Evolutionary conservation across 139 green algal species (phyloP).

Genomic region (Chlorella sp.): DNA sequence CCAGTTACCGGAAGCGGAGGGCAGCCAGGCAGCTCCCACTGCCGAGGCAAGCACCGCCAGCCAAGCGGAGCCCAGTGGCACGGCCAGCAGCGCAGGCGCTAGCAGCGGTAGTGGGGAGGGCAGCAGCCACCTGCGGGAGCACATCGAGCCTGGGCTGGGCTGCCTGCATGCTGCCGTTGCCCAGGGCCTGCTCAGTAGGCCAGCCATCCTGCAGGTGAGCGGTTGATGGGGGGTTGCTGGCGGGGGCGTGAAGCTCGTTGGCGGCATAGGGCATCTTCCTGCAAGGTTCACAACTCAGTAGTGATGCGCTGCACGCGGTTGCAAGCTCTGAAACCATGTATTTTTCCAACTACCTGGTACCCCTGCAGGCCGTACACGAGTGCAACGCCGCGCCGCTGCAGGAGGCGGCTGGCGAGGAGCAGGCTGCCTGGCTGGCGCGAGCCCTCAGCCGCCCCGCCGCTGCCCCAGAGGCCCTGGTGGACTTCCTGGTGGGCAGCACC

Average conservation of each 20-base stretch:
- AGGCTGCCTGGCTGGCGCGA: neutral
- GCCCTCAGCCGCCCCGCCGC: neutral
- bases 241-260: too few species aligned
- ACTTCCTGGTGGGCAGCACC: slow-evolving; percentile 17
- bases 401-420: slow-evolving; percentile 4
- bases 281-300: too few species aligned
- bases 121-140: slow-evolving; percentile 4
- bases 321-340: too few species aligned
- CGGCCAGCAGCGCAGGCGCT: neutral
- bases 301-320: too few species aligned
- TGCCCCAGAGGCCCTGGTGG: neutral
- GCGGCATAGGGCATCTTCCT: too few species aligned
- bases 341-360: too few species aligned
- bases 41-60: neutral
- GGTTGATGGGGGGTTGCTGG: too few species aligned
- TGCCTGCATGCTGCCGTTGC: slow-evolving; percentile 16
- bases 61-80: neutral
- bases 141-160: neutral
- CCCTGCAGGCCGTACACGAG: neutral
- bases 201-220: neutral
- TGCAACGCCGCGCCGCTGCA: neutral
- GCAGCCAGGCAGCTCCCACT: neutral
- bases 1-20: neutral
- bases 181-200: neutral
- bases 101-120: neutral